Evolutionary conservation across 768 basidiomycete genomes (phyloP), one percentile per base, ranked within the genome.

Genomic region (Boletus patriciae): DNA sequence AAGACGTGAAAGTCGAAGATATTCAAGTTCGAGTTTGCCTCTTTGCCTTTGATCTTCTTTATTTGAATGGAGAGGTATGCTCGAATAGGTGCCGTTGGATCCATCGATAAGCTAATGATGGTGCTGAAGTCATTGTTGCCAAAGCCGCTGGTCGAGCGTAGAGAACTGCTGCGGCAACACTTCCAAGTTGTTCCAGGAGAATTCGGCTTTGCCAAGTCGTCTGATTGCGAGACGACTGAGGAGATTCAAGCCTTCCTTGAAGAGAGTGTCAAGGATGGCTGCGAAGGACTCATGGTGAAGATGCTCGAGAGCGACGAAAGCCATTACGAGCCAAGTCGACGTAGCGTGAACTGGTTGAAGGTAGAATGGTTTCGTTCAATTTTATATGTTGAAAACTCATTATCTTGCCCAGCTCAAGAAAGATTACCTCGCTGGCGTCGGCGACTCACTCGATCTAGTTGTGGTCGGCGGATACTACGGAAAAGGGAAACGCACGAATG

Each of bases 201-300:
- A 71, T 98, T 99, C 60, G 85, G 83, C 42, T 98, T 95, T 69
- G 97, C 97, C 12, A 93, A 88, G 66, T 87, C 90, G 4, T 92
- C 92, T 1, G 96, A 99, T 66, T 80, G 87, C 16, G 87, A 93
- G 57, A 90, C 88, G 9, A 88, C 85, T 6, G 97, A 99, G 23
- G 95, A 97, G 66, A 98, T 99, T 46, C 94, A 97, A 68, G 70
- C 81, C 2, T 98, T 99, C 80, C 76, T 99, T 10, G 96, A 98
- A 69, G 91, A 94, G 62, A 94, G 92, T 71, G 92, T 99, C 62
- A 98, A 94, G 70, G 97, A 98, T 69, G 94, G 96, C 2, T 98
- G 97, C 70, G 97, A 99, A 72, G 97, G 97, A 11, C 82, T 99
- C 45, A 99, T 99, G 97, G 93, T 99, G 57, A 99, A 99, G 77